phyloP scores from a whole-genome alignment of 2,329 filamentous ascomycete species.

The Botrytis elliptica region DNA sequence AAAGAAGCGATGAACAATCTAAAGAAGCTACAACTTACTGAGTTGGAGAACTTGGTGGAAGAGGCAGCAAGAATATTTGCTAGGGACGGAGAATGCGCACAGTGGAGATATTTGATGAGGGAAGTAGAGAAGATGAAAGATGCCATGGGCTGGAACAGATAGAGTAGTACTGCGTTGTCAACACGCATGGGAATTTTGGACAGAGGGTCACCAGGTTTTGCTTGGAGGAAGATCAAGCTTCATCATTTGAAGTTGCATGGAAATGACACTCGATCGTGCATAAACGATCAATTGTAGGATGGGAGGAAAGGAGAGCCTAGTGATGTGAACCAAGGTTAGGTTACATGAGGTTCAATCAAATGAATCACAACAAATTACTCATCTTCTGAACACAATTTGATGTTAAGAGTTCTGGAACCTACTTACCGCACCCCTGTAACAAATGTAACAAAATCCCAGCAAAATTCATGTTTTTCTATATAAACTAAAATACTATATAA shows the following conservation, averaged over 20 bases:
- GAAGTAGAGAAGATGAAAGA: conserved; percentile 5
- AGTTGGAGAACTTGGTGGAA: neutral
- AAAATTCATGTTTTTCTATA: no score
- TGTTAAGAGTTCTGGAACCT: no score
- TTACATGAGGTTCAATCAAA: neutral
- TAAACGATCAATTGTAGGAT: neutral
- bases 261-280: neutral
- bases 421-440: no score
- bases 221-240: neutral
- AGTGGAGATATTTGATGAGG: neutral
- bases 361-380: neutral
- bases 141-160: neutral
- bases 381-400: neutral
- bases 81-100: neutral
- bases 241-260: neutral
- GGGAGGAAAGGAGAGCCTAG: neutral
- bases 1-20: neutral
- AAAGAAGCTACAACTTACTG: neutral
- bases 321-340: neutral
- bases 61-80: neutral
- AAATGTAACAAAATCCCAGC: no score
- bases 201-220: neutral
- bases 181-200: neutral
- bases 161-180: neutral
- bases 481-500: no score